A percentile compares a stretch with the other conserved stretches of the same genome.
Evolutionary conservation across 148 eudicot species (phyloP).

Genomic region (Cornus controversa): DNA sequence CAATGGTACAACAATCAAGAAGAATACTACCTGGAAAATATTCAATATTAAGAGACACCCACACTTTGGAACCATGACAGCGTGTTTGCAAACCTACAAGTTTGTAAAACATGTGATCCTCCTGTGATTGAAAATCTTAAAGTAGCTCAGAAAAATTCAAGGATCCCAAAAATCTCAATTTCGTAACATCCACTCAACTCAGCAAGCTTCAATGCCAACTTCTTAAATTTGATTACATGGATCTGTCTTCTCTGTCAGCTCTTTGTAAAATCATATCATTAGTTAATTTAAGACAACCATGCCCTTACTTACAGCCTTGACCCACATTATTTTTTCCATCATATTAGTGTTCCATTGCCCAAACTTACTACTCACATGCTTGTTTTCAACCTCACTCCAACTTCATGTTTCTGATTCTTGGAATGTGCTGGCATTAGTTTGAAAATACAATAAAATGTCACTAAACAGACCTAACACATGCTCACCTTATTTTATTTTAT

Average conservation of each 20-base stretch:
- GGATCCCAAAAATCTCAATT: not conserved
- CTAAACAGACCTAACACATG: too few species aligned
- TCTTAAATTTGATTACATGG: not conserved
- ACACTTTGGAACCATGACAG: not conserved
- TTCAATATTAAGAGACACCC: not conserved
- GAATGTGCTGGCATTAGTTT: not conserved
- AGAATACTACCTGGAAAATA: not conserved
- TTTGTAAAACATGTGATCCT: not conserved
- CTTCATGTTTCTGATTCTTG: not conserved
- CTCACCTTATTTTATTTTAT: too few species aligned
- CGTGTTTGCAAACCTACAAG: not conserved
- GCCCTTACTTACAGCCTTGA: not conserved
- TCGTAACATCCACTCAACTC: too few species aligned
- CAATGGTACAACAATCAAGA: not conserved
- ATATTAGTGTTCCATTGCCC: too few species aligned
- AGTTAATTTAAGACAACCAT: too few species aligned
- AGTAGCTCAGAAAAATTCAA: not conserved
- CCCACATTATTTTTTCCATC: not conserved
- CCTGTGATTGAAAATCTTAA: not conserved
- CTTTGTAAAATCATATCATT: not conserved
- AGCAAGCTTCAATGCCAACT: too few species aligned
- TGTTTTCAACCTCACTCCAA: not conserved
- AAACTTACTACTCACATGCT: not conserved
- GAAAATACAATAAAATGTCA: not conserved
- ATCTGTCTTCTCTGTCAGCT: not conserved